Percentiles rank a stretch among this genome's conserved stretches.
phyloP scores from a whole-genome alignment of 2,329 filamentous ascomycete genomes.

The Exserohilum turcica region DNA sequence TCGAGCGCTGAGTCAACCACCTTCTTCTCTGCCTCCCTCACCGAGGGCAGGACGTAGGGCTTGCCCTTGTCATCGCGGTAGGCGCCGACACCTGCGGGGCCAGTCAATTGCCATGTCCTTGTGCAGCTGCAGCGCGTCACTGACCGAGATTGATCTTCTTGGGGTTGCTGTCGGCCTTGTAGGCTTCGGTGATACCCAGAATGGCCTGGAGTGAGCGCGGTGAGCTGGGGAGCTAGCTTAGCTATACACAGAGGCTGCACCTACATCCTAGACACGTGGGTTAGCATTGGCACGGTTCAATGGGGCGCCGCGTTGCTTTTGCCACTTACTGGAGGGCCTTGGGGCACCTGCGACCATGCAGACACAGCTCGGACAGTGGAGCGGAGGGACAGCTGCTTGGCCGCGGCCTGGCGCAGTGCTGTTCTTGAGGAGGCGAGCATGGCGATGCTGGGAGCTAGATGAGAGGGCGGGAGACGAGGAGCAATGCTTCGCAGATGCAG shows the following conservation, averaged over 20 bases:
- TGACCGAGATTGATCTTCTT: slow-evolving; percentile 97
- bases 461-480: slow-evolving; percentile 11
- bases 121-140: slow-evolving; percentile 24
- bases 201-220: slow-evolving; percentile 64
- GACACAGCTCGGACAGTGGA: slow-evolving; percentile 67
- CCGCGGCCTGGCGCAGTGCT: slow-evolving; percentile 46
- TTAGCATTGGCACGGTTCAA: slow-evolving; percentile 26
- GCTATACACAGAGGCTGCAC: slow-evolving; percentile 9
- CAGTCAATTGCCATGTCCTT: slow-evolving; percentile 25
- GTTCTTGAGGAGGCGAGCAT: slow-evolving; percentile 48
- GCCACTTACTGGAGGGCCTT: slow-evolving; percentile 85
- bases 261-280: slow-evolving; percentile 43
- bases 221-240: slow-evolving; percentile 22
- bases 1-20: slow-evolving; percentile 78
- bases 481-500: slow-evolving; percentile 12
- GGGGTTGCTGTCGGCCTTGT: slow-evolving; percentile 91
- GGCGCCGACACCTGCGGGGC: slow-evolving; percentile 79
- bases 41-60: slow-evolving; percentile 95
- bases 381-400: slow-evolving; percentile 42
- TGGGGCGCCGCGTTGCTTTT: slow-evolving; percentile 12
- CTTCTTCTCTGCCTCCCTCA: slow-evolving; percentile 85
- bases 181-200: slow-evolving; percentile 93
- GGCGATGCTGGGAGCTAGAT: slow-evolving; percentile 20
- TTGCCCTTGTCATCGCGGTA: slow-evolving; percentile 99
- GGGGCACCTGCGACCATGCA: slow-evolving; percentile 87